Base-by-base conservation (phyloP, 2,329 filamentous ascomycete genomes). In the Coniochaeta sp. region DNA sequence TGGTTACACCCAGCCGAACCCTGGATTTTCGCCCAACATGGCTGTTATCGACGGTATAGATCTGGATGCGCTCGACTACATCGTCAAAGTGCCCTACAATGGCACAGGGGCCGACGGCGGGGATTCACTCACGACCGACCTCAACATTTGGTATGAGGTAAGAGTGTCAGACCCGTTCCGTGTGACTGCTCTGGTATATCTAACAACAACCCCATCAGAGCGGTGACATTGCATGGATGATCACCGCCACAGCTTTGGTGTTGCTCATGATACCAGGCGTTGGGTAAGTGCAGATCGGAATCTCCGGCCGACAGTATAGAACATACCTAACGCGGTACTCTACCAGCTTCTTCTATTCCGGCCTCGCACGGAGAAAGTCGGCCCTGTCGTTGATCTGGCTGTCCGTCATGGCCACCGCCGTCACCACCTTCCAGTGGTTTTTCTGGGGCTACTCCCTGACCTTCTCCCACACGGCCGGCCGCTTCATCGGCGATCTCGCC, bases 201-300 rank as follows among this genome's bases (percentile, higher is more conserved):
- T 63, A 54, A 65, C 60, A 55, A 57, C n/a, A n/a, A 54, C 57
- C 60, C 64, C 14, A 16, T 4, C 59, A 90, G 86, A 76, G 85
- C 53, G 90, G 90, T 64, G 89, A 95, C 72, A 87, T 95, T 57
- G 86, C 83, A 52, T 95, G 87, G 87, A 83, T 95, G 71, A 82
- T 95, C 60, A 86, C 82, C 18, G 78, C 87, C 26, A 91, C 89
- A 1, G 90, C 89, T 6, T 78, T 96, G 50, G 90, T 95, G 50
- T 73, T 95, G 60, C 82, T 96, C 60, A 95, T 95, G 91, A 90
- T 95, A 71, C 91, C 91, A 2, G 91, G 91, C 59, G 89, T 95
- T 61, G 91, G 89, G 63, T 79, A 69, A 65, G 76, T 70, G 54
- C 42, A 51, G 49, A 40, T 16, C 33, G n/a, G 12, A 28, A 14